Evolutionary conservation across 306 rosid species (phyloP), one percentile per base, ranked within the genome.

Genomic region (Lupinus albus): DNA sequence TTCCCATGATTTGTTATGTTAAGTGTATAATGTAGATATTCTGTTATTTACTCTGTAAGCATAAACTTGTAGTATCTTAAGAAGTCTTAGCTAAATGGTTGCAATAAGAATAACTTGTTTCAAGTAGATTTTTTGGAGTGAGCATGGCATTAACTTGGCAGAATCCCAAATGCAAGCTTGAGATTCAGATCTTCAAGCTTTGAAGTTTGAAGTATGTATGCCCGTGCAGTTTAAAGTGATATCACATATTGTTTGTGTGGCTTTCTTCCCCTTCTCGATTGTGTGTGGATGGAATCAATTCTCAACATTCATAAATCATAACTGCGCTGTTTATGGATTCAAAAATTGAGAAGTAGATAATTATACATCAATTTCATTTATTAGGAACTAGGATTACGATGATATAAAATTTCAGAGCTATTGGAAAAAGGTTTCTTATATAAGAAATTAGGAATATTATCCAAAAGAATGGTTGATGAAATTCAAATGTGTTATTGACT

Each of bases 211-310:
- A 49, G 49, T 47, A 47, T 12, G 11, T 61, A 20, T 41, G 38
- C n/a, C 10, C 1, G 6, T 41, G 38, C 25, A 20, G 52, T 42
- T 25, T 48, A 42, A 12, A 42, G 56, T 35, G 15, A 15, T 35
- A 28, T 56, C 11, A 18, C 39, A 50, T 13, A 6, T 33, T 33
- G 38, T 33, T 4, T 66, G 8, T 59, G 16, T 47, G 5, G 33
- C 68, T 28, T 28, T 64, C 4, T 36, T 13, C 39, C 30, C 30
- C 17, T 6, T 41, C 10, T 10, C 20, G 12, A 13, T 51, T 39
- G 54, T 51, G 65, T 61, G 70, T 16, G 7, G 78, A 18, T 53
- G 14, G 70, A 52, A n/a, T 67, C 53, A n/a, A 44, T 44, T n/a
- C 53, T 63, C 15, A 6, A 16, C 67, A 36, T 67, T 58, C 30